Conservation (phyloP, 2,329 filamentous ascomycete genomes). For the Diaporthe destruens region DNA sequence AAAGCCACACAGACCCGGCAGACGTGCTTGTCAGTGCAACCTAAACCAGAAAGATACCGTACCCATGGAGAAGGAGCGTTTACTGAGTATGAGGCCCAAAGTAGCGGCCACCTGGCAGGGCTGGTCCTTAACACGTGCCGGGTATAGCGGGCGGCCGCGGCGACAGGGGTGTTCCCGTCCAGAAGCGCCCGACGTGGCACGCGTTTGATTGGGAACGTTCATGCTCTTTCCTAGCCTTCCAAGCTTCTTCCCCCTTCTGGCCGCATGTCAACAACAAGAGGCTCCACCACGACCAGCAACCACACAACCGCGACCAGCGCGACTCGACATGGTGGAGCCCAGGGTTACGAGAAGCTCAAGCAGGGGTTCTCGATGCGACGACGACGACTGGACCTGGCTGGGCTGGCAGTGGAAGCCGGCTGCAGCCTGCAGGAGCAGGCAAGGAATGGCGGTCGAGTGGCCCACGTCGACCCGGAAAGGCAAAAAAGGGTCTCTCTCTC, state of each 20-base stretch:
- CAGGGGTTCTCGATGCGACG: background rate
- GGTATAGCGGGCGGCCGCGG: constrained; percentile 31
- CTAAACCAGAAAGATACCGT: constrained; percentile 16
- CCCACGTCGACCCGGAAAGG: background rate
- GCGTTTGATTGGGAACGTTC: constrained; percentile 39
- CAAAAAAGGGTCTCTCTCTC: background rate
- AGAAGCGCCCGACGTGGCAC: background rate
- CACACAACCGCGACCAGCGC: constrained; percentile 25
- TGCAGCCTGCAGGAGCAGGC: background rate
- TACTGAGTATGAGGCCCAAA: constrained; percentile 11
- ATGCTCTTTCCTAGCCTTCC: constrained; percentile 8
- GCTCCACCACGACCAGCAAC: constrained; percentile 9
- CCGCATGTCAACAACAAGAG: constrained; percentile 18
- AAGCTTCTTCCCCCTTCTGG: background rate
- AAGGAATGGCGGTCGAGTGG: background rate
- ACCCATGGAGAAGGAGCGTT: constrained; percentile 24
- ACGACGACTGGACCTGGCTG: too few species aligned
- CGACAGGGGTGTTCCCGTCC: constrained; percentile 26
- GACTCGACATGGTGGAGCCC: constrained; percentile 15
- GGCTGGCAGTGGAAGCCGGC: background rate
- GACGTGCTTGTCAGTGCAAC: constrained; percentile 12
- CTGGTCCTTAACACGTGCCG: background rate
- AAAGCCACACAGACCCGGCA: background rate
- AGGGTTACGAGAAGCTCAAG: background rate
- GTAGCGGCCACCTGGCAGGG: background rate